Evolutionary conservation across 192 early-diverging fungal genomes (phyloP), one percentile per base, ranked within the genome.

Genomic region (Podila minutissima): DNA sequence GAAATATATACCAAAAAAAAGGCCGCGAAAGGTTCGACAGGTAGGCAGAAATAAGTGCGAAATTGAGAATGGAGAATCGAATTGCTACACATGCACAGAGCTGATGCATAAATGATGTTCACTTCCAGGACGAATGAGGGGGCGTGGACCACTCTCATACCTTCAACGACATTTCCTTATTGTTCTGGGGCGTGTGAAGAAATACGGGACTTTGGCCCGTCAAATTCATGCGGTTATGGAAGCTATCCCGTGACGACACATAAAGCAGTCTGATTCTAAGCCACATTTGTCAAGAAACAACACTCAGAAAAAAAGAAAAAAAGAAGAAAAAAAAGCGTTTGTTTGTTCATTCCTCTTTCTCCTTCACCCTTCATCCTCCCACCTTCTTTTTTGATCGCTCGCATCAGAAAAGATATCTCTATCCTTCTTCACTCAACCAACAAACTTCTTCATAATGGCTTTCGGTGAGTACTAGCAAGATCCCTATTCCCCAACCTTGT

Each of bases 391-490:
- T 51, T 33, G 46, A 53, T 55, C 13, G 8, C 24, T 4, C 22
- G 51, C n/a, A 53, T 53, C 51, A 53, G 51, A 53, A 53, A 53
- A 53, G 51, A 53, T 29, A 31, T 66, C 29, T 67, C 49, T 28
- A 22, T 29, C n/a, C 66, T 58, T 32, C 11, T 55, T 22, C 17
- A 15, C 59, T n/a, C 24, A n/a, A 41, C 19, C 20, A 70, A 73
- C 58, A 31, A 57, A n/a, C 28, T 24, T 53, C 51, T 53, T 53
- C 51, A 69, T 20, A 62, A 77, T 77, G 75, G 75, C 41, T 71
- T 71, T 77, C 60, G 75, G 75, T 77, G 71, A 62, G 62, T 53
- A 41, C 3, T 13, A 12, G 38, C 38, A 41, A 41, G 38, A 41
- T 41, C 24, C 35, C 5, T 38, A 22, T 22, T 53, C 22, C 22